Evolutionary conservation across 2,329 filamentous ascomycete genomes (phyloP).

Genomic region (Tolypocladium sp.): DNA sequence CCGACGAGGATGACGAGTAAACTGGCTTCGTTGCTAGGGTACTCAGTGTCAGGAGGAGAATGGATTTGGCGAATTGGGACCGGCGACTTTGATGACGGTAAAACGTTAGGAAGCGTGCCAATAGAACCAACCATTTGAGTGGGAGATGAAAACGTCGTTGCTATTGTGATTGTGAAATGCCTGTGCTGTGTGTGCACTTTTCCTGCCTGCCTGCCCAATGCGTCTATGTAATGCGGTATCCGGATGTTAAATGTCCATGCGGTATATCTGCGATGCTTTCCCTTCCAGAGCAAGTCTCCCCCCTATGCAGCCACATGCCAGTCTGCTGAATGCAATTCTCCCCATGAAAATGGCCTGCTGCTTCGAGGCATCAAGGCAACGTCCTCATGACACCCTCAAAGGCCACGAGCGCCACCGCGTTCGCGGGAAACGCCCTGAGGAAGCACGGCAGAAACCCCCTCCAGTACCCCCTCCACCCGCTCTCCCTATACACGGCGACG

Average conservation of each 20-base stretch:
- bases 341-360: background rate
- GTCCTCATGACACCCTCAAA: constrained; percentile 86
- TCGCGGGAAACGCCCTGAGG: constrained; percentile 86
- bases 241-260: too few relatives aligned
- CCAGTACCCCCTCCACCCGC: constrained; percentile 77
- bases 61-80: background rate
- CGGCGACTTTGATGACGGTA: background rate
- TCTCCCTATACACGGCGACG: constrained; percentile 63
- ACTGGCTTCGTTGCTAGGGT: constrained; percentile 17
- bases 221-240: background rate
- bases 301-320: background rate
- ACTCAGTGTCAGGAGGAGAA: background rate
- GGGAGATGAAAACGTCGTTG: background rate
- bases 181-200: background rate
- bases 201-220: background rate
- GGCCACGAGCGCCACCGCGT: constrained; percentile 84
- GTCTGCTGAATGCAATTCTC: background rate
- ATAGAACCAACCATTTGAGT: background rate
- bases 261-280: background rate
- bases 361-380: constrained; percentile 31
- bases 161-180: background rate
- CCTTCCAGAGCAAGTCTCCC: background rate
- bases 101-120: background rate
- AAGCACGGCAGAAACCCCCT: constrained; percentile 92
- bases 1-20: constrained; percentile 98